Percentiles rank a stretch among this genome's conserved stretches.
Evolutionary conservation across 495 filamentous ascomycete species (phyloP).

Genomic region (Lepraria neglecta): DNA sequence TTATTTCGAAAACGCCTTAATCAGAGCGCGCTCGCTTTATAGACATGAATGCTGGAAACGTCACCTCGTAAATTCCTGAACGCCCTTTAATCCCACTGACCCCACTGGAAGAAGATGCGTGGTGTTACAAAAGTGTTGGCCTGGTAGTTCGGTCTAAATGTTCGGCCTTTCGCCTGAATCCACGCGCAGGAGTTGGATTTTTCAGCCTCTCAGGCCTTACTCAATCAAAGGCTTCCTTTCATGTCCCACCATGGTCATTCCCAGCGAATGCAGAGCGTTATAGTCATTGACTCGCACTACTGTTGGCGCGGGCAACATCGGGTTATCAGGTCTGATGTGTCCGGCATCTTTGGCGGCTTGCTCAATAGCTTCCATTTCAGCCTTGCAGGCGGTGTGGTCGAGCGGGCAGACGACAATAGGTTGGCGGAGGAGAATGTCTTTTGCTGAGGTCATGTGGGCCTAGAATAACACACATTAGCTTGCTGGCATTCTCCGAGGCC

Average conservation of each 20-base stretch:
- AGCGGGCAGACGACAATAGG: constrained; percentile 94
- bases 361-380: constrained; percentile 97
- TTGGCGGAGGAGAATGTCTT: constrained; percentile 84
- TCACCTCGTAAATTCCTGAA: constrained; percentile 16
- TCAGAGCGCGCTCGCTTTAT: constrained; percentile 1
- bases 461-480: constrained; percentile 31
- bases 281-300: constrained; percentile 75
- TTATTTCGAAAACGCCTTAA: not conserved
- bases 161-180: not conserved
- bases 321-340: constrained; percentile 78
- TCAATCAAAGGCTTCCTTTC: constrained; percentile 88
- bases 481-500: not conserved
- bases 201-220: constrained; percentile 40
- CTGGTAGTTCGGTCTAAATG: not conserved
- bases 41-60: not conserved
- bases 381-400: constrained; percentile 90
- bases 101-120: not conserved
- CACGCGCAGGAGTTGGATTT: not conserved
- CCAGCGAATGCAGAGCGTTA: constrained; percentile 68
- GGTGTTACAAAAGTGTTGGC: constrained; percentile 1
- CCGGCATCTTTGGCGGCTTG: constrained; percentile 89
- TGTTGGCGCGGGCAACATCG: constrained; percentile 72
- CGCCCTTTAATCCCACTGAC: not conserved
- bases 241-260: constrained; percentile 77
- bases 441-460: constrained; percentile 85